Evolutionary conservation across 495 filamentous ascomycete species (phyloP).

Genomic region (Staphylotrichum tortipilum): DNA sequence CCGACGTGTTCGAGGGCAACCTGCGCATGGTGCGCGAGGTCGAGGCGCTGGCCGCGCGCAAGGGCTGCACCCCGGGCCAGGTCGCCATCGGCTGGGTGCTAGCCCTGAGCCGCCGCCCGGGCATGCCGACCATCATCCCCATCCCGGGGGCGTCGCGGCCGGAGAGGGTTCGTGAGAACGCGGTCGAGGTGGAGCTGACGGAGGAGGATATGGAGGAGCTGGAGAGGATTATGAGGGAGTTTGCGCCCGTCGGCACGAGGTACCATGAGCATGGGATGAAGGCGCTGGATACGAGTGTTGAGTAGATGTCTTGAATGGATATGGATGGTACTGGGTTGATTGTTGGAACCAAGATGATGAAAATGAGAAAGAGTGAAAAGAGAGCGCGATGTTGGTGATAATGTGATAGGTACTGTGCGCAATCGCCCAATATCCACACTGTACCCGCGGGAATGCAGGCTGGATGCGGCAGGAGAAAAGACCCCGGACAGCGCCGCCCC

Average conservation of each 20-base stretch:
- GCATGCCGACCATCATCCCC: slow-evolving; percentile 64
- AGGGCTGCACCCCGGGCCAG: slow-evolving; percentile 64
- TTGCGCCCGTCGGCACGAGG: slow-evolving; percentile 31
- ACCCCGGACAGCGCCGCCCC: too few species aligned
- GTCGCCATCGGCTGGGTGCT: slow-evolving; percentile 68
- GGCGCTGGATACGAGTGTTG: slow-evolving; percentile 7
- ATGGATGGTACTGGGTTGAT: too few species aligned
- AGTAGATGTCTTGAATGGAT: background rate
- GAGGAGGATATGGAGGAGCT: slow-evolving; percentile 43
- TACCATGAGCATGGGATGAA: slow-evolving; percentile 25
- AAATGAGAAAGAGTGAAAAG: too few species aligned
- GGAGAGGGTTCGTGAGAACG: slow-evolving; percentile 44
- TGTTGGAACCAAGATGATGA: too few species aligned
- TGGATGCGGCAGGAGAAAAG: too few species aligned
- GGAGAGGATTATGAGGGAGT: slow-evolving; percentile 32
- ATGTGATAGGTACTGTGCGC: too few species aligned
- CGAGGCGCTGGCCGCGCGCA: slow-evolving; percentile 55
- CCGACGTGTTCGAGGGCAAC: slow-evolving; percentile 64
- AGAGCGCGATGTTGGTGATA: too few species aligned
- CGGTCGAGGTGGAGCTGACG: slow-evolving; percentile 34
- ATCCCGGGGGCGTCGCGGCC: slow-evolving; percentile 63
- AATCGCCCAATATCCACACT: too few species aligned
- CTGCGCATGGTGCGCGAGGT: slow-evolving; percentile 62
- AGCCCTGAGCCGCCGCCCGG: slow-evolving; percentile 45
- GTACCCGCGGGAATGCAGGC: too few species aligned